Evolutionary conservation across 2,329 filamentous ascomycete species (phyloP).

Genomic region (Phoma sp.): DNA sequence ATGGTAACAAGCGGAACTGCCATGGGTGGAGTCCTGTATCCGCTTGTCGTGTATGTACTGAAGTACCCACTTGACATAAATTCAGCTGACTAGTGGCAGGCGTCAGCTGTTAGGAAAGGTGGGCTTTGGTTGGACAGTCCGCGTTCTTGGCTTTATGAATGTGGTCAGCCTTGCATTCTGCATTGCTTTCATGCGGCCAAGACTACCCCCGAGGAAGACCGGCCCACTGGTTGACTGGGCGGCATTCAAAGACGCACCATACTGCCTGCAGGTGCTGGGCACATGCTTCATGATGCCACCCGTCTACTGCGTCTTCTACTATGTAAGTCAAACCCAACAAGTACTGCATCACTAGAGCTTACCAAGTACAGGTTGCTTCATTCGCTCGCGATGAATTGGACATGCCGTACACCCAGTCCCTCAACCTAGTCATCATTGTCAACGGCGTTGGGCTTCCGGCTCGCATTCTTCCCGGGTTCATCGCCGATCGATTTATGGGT

Average conservation of each 20-base stretch:
- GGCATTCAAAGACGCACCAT: slow-evolving; percentile 65
- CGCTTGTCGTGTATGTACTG: slow-evolving; percentile 52
- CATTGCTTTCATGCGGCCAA: slow-evolving; percentile 53
- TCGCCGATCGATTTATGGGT: slow-evolving; percentile 64
- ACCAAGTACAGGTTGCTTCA: slow-evolving; percentile 38
- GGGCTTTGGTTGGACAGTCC: slow-evolving; percentile 43
- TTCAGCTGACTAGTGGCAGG: neutral
- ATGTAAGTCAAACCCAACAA: slow-evolving; percentile 49
- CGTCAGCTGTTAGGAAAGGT: slow-evolving; percentile 56
- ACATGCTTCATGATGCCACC: slow-evolving; percentile 59
- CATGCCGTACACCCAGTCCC: slow-evolving; percentile 59
- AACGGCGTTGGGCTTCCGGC: slow-evolving; percentile 64
- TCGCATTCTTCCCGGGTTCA: slow-evolving; percentile 60
- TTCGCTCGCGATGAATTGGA: slow-evolving; percentile 51
- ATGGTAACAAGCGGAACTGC: too few relatives aligned
- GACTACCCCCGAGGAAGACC: slow-evolving; percentile 57
- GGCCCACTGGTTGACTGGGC: slow-evolving; percentile 64
- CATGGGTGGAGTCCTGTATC: slow-evolving; percentile 30
- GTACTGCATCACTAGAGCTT: neutral
- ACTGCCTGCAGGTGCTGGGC: slow-evolving; percentile 57
- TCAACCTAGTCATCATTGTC: slow-evolving; percentile 63
- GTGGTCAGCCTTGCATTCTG: slow-evolving; percentile 41
- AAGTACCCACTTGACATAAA: neutral
- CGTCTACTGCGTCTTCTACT: slow-evolving; percentile 67
- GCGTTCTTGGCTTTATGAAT: slow-evolving; percentile 55